These are phyloP conservation scores for Athelia psychrophila DNA, from an alignment of 1,284 basidiomycete genomes.

Conservation along the genomic window DNA sequence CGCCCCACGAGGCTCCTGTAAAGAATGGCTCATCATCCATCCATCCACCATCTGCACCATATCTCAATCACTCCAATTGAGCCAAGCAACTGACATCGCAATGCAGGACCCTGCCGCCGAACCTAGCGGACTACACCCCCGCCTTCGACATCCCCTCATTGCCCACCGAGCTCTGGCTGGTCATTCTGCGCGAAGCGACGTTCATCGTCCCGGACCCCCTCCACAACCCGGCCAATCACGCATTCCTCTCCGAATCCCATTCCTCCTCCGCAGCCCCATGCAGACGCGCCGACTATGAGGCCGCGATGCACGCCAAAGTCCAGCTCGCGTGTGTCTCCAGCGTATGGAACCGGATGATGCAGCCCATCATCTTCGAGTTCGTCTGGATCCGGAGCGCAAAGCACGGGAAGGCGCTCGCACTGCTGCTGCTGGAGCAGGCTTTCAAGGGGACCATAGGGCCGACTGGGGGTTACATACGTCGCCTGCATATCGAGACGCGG, in stretches of 20 bases:
- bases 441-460: constrained; percentile 29
- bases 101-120: not conserved
- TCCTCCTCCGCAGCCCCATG: constrained; percentile 25
- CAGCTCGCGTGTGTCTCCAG: constrained; percentile 52
- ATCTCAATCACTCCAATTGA: too few relatives aligned
- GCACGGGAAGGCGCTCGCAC: constrained; percentile 58
- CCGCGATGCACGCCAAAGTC: constrained; percentile 46
- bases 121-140: not conserved
- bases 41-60: too few relatives aligned
- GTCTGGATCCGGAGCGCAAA: constrained; percentile 61
- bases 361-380: constrained; percentile 59
- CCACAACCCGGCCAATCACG: constrained; percentile 45
- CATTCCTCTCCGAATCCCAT: constrained; percentile 40
- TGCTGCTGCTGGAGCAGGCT: constrained; percentile 48
- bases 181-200: constrained; percentile 52
- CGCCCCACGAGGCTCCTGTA: too few relatives aligned
- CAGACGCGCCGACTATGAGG: constrained; percentile 39
- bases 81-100: too few relatives aligned
- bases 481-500: constrained; percentile 69
- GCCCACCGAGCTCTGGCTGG: constrained; percentile 59
- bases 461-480: constrained; percentile 55
- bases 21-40: too few relatives aligned
- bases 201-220: constrained; percentile 40
- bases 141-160: constrained; percentile 35
- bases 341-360: constrained; percentile 50